Base-by-base conservation (phyloP, 441 rosid species). In the Rhodomyrtus psidioides region DNA sequence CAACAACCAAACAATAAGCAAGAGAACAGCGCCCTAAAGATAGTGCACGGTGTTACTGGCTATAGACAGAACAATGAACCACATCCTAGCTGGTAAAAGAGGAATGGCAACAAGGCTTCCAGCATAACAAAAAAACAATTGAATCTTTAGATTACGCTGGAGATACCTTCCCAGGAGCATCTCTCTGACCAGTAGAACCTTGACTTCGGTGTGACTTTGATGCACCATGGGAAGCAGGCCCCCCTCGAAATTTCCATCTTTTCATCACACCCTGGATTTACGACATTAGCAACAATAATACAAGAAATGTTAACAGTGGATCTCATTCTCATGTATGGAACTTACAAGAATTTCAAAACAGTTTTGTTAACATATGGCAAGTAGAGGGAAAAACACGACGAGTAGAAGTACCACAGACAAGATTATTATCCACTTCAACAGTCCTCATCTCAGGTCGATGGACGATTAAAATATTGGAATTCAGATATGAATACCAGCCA, bases 181-280 rank as follows among this genome's bases (percentile, higher is more conserved):
- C 99, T 91, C 98, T 94, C 93, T 95, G 98, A 79, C 99, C 98
- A n/a, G 99, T 96, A 79, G 99, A 98, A 89, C 99, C 99, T 87
- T 83, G 58, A 84, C 93, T 92, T 87, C 98, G 90, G 92, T 98
- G 99, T 23, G 97, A 88, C 83, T 92, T 85, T 86, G 99, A 98
- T 56, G 92, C 90, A 90, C 99, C 99, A 90, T 98, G 99, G 86
- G 96, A 93, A 65, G 91, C 95, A 5, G 96, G 95, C 93, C 85
- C 85, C 88, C 99, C 99, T 85, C 83, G 90, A 79, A 93, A 90
- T 13, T 88, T 91, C 49, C 76, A 84, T 87, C 98, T 97, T 92
- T 96, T 96, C 99, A 97, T 97, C 27, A 89, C 96, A 88, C 98
- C 98, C 99, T 97, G 91, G 70, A 90, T 70, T 39, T 70, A 39